Conservation (phyloP, 2,329 filamentous ascomycete species). For the Ophidiomyces ophidiicola region DNA sequence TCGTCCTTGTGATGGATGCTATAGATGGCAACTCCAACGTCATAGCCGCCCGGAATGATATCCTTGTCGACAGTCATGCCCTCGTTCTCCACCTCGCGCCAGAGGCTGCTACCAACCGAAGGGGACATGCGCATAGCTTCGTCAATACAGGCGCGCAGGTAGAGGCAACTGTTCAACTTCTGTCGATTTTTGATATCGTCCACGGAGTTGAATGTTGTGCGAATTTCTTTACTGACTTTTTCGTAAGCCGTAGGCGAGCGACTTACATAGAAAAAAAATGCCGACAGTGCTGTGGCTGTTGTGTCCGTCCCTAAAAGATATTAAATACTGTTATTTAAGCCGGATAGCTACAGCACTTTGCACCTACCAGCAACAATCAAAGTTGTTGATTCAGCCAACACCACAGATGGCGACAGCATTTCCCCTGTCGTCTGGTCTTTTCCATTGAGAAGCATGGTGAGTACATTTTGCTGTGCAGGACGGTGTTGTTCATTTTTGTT, state of each 20-base stretch:
- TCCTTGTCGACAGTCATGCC: conserved; percentile 23
- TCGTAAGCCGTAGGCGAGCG: conserved; percentile 22
- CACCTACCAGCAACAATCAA: conserved; percentile 28
- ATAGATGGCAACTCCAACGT: conserved; percentile 24
- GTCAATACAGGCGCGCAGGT: conserved; percentile 34
- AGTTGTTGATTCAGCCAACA: too few species aligned
- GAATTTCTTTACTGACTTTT: conserved; percentile 24
- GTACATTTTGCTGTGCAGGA: too few species aligned
- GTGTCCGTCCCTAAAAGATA: conserved; percentile 32
- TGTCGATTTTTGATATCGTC: conserved; percentile 20
- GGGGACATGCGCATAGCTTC: conserved; percentile 26
- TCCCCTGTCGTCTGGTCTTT: conserved; percentile 7
- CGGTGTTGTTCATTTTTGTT: too few species aligned
- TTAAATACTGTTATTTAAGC: conserved; percentile 33
- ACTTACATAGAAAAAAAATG: conserved; percentile 30
- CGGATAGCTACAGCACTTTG: conserved; percentile 27
- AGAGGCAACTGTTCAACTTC: conserved; percentile 25
- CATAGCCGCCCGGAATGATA: conserved; percentile 22
- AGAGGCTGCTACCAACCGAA: conserved; percentile 18
- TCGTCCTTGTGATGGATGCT: conserved; percentile 24
- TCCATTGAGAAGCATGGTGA: too few species aligned
- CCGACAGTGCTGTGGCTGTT: conserved; percentile 27
- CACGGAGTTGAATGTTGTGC: conserved; percentile 18
- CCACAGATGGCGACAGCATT: too few species aligned
- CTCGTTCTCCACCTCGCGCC: conserved; percentile 20